These are phyloP conservation scores for Chaetomium olivaceum DNA, from an alignment of 2,329 filamentous ascomycete genomes.

Conservation along the genomic window DNA sequence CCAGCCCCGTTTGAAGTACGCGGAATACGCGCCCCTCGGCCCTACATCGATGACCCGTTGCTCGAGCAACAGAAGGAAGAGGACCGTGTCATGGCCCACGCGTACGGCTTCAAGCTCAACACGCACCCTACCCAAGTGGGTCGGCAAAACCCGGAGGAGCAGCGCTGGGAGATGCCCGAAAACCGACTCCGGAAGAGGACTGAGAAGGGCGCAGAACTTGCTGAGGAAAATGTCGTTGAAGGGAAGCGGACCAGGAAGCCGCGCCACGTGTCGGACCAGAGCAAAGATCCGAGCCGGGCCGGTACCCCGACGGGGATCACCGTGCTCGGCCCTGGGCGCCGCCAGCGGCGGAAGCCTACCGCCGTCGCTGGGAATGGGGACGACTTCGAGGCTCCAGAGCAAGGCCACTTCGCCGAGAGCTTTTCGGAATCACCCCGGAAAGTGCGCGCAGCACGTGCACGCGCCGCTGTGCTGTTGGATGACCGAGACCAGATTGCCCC, in stretches of 20 bases:
- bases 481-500: constrained; percentile 21
- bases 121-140: constrained; percentile 58
- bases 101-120: constrained; percentile 64
- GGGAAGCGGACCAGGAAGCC: constrained; percentile 58
- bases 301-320: constrained; percentile 48
- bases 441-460: constrained; percentile 26
- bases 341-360: constrained; percentile 25
- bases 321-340: constrained; percentile 36
- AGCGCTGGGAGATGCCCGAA: constrained; percentile 57
- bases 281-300: constrained; percentile 53
- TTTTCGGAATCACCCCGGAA: constrained; percentile 26
- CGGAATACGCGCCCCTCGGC: constrained; percentile 51
- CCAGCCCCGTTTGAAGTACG: constrained; percentile 52
- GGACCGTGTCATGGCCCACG: constrained; percentile 59
- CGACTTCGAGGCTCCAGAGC: constrained; percentile 15
- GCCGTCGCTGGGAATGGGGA: constrained; percentile 19
- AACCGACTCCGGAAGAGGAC: constrained; percentile 58
- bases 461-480: constrained; percentile 17
- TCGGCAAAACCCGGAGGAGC: constrained; percentile 58
- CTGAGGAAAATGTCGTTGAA: constrained; percentile 45
- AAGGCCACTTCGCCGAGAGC: constrained; percentile 17
- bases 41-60: constrained; percentile 45
- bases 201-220: constrained; percentile 58
- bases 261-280: constrained; percentile 53
- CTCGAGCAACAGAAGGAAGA: constrained; percentile 51